Percentiles rank a stretch among this genome's conserved stretches.
Evolutionary conservation across 78 protist genomes (phyloP).

Genomic region (Polysphondylium violaceum): DNA sequence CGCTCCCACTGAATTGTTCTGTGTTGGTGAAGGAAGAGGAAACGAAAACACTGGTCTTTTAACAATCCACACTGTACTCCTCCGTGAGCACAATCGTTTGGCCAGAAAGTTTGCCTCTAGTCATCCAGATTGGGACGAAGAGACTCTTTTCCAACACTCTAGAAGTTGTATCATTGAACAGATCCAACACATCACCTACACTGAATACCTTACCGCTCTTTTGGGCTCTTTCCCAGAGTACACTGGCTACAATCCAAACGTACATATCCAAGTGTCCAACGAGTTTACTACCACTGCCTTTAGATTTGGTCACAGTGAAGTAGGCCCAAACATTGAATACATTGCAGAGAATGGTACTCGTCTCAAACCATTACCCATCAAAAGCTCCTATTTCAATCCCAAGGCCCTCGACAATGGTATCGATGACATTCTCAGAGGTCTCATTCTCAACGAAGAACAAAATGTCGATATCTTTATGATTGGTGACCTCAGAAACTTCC

Average conservation of each 20-base stretch:
- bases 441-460: conserved; percentile 11
- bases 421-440: conserved; percentile 63
- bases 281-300: conserved; percentile 76
- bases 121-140: conserved; percentile 27
- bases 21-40: conserved; percentile 74
- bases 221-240: conserved; percentile 47
- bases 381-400: conserved; percentile 63
- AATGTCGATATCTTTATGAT: conserved; percentile 57
- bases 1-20: conserved; percentile 31
- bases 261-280: conserved; percentile 34
- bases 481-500: conserved; percentile 66
- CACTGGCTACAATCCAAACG: conserved; percentile 48
- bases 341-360: conserved; percentile 9
- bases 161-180: conserved; percentile 72
- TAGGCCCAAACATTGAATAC: conserved; percentile 57
- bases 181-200: conserved; percentile 54
- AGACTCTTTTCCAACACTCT: conserved; percentile 50
- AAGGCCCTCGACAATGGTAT: conserved; percentile 39
- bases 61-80: conserved; percentile 24
- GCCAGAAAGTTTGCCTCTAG: conserved; percentile 6
- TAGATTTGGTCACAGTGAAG: conserved; percentile 83
- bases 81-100: conserved; percentile 82
- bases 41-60: conserved; percentile 80
- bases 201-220: conserved; percentile 57
- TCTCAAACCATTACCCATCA: conserved; percentile 24